Evolutionary conservation across 2,329 filamentous ascomycete species (phyloP).

Genomic region (Sarocladium brachiariae): DNA sequence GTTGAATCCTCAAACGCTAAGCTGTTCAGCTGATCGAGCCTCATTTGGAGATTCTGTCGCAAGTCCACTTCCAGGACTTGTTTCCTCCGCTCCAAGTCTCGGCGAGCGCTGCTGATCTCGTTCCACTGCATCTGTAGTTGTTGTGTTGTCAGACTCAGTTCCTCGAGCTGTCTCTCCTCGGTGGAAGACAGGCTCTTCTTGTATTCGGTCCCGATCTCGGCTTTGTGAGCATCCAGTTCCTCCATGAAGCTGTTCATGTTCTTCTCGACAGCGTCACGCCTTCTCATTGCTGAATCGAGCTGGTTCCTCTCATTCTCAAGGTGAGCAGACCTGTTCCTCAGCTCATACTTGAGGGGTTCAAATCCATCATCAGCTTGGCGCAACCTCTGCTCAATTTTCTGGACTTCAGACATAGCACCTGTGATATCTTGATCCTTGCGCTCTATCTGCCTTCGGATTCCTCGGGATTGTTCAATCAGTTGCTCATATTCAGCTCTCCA

Average conservation of each 20-base stretch:
- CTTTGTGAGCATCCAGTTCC: slow-evolving; percentile 68
- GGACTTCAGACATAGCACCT: slow-evolving; percentile 71
- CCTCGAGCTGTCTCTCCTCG: slow-evolving; percentile 78
- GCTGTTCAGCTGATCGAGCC: slow-evolving; percentile 77
- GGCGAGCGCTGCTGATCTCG: slow-evolving; percentile 63
- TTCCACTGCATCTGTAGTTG: slow-evolving; percentile 71
- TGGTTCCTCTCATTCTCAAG: slow-evolving; percentile 67
- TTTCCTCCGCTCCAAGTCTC: slow-evolving; percentile 75
- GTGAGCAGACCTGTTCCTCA: slow-evolving; percentile 67
- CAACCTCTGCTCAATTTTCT: slow-evolving; percentile 74
- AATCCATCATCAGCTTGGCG: slow-evolving; percentile 76
- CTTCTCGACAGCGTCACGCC: slow-evolving; percentile 62
- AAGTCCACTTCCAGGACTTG: slow-evolving; percentile 79
- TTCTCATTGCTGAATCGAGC: slow-evolving; percentile 60
- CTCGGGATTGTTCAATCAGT: slow-evolving; percentile 54
- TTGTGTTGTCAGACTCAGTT: slow-evolving; percentile 61
- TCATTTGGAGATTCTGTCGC: slow-evolving; percentile 80
- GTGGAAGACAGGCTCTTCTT: slow-evolving; percentile 77
- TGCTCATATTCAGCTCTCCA: slow-evolving; percentile 70
- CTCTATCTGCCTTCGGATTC: slow-evolving; percentile 66
- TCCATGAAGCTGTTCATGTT: slow-evolving; percentile 71
- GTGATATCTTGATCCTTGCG: slow-evolving; percentile 85
- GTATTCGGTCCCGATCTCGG: slow-evolving; percentile 79
- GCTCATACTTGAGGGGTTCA: slow-evolving; percentile 69
- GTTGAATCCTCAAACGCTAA: slow-evolving; percentile 62